Base-by-base conservation (phyloP, 2,329 filamentous ascomycete genomes). In the Colletotrichum nymphaeae region DNA sequence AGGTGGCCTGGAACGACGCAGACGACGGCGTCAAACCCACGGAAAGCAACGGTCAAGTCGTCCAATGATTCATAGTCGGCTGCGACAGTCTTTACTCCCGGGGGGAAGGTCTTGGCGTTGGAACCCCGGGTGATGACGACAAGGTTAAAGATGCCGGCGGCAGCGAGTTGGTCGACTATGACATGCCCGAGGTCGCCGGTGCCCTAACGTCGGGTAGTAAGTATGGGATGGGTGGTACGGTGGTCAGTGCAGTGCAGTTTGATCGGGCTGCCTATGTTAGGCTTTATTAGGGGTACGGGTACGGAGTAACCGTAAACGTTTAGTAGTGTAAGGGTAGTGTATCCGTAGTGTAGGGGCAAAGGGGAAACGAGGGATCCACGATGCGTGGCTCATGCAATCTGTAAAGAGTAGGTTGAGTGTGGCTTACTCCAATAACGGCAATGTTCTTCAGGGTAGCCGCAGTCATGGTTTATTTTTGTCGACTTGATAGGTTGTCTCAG, bases 21-120 rank as follows among this genome's bases (percentile, higher is more conserved):
- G 32, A 91, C 79, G n/a, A 92, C 83, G 1, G 87, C 90, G 74
- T 92, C 90, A 69, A 90, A 86, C 67, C 86, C 89, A 57, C 84
- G 75, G 63, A 93, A 86, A 0, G 87, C 87, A 1, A 81, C 74
- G 0, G 81, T 84, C n/a, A 93, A 84, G 30, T 86, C 86, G 0
- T 84, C 78, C 3, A 86, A 78, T 7, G 66, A 69, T 22, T 59
- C 63, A 65, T 83, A 83, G 76, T 84, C 85, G 35, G 81, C 81
- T 26, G 81, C 77, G 5, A 78, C 73, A 30, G 81, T 78, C 4
- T 80, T 78, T 12, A 76, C 74, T 7, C 75, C 77, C 2, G 75
- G 35, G 30, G 82, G 80, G 72, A 82, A 81, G 1, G 80, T 80
- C 0, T 82, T 79, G 3, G 74, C 77, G 8, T 88, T 90, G 59